phyloP scores from a whole-genome alignment of 139 green algal genomes.

The Penium margaritaceum region DNA sequence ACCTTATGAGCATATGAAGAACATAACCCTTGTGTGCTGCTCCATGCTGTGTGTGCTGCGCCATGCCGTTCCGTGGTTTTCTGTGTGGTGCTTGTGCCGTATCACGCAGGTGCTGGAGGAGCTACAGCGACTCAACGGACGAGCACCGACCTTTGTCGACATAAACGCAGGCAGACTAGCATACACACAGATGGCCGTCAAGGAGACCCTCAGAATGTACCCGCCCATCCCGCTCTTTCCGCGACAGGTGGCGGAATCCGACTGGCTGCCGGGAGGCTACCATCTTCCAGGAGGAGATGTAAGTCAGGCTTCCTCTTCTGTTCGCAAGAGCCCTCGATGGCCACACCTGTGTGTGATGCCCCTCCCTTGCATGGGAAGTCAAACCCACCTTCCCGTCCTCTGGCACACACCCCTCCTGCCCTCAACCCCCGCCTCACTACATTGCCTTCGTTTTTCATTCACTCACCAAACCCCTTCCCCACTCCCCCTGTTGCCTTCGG shows the following conservation, averaged over 20 bases:
- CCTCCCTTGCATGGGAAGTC: no score
- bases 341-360: no score
- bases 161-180: conserved; percentile 15
- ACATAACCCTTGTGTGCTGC: no score
- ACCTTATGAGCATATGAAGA: no score
- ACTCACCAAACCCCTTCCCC: no score
- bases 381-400: not conserved
- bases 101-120: conserved; percentile 45
- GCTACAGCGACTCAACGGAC: conserved; percentile 52
- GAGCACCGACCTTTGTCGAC: conserved; percentile 47
- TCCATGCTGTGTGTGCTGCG: no score
- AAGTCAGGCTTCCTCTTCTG: no score
- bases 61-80: not conserved
- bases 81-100: not conserved
- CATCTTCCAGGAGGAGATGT: conserved; percentile 57
- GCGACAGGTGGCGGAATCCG: conserved; percentile 48
- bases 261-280: conserved; percentile 61
- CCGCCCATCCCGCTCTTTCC: conserved; percentile 66
- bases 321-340: no score
- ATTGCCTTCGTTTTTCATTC: no score
- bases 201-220: conserved; percentile 63
- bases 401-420: not conserved
- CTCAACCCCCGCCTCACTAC: no score
- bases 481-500: no score
- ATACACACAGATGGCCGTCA: conserved; percentile 48